Evolutionary conservation across 208 protist species (phyloP).

Genomic region (Acanthamoeba culbertsoni): DNA sequence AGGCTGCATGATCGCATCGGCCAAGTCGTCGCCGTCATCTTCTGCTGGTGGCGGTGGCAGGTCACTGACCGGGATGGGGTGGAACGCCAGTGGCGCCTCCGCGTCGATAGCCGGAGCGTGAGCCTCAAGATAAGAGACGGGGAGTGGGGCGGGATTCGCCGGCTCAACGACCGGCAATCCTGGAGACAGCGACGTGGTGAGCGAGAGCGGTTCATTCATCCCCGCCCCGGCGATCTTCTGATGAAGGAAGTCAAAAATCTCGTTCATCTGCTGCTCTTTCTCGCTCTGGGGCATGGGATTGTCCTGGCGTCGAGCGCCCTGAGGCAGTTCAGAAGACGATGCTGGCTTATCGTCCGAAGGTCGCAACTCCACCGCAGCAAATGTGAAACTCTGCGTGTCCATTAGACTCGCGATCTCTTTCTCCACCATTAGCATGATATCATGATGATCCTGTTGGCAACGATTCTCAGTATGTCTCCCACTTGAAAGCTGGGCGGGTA

Average conservation of each 20-base stretch:
- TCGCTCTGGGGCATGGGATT: not conserved
- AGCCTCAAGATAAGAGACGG: not conserved
- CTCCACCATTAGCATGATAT: conserved; percentile 20
- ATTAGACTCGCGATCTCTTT: not conserved
- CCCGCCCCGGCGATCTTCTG: not conserved
- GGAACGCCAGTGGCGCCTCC: not conserved
- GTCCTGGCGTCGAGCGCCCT: not conserved
- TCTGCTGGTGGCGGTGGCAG: not conserved
- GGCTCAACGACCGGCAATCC: not conserved
- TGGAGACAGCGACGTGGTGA: not conserved
- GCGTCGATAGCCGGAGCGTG: not conserved
- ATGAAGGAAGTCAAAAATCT: not conserved
- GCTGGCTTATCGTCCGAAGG: not conserved
- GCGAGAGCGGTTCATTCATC: not conserved
- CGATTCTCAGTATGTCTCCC: not conserved
- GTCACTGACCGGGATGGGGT: not conserved
- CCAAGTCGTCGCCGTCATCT: not conserved
- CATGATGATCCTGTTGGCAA: not conserved
- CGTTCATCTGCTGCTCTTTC: not conserved
- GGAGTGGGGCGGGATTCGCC: not conserved
- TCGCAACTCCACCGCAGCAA: not conserved
- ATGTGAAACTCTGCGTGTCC: not conserved
- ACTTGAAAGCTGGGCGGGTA: no score
- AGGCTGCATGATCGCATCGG: no score
- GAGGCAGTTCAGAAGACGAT: not conserved